Base-by-base conservation (phyloP, 192 early-diverging fungal genomes). In the Jimgerdemannia flammicorona region DNA sequence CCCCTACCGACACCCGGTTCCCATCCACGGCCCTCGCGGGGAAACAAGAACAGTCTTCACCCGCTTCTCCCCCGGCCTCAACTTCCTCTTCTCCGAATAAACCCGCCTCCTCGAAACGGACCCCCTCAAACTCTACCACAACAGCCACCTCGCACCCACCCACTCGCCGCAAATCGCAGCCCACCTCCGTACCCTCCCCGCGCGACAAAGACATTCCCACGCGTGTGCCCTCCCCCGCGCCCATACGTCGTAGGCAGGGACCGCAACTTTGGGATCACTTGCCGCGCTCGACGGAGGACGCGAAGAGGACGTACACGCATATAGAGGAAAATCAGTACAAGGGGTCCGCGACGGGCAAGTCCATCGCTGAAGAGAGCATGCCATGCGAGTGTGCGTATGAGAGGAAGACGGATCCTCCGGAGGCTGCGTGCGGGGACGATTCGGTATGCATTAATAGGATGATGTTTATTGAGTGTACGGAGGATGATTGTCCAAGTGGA, bases 401-500 rank as follows among this genome's bases (percentile, higher is more conserved):
- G 40, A 86, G 90, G 41, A 87, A 88, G 63, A 83, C 73, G 40
- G 89, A 87, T 78, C 80, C 83, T 76, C 90, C 83, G 40, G 81
- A 78, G 49, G 86, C 79, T 40, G 97, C 98, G 4, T 99, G 98
- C 81, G 98, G 98, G 41, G 92, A 92, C 29, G 86, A 87, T 73
- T 88, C 93, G 18, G 87, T 91, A 66, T 99, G 98, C 80, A 97
- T 99, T 75, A 99, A 99, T 79, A 88, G 95, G 54, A 89, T 93
- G 73, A 81, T 97, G 40, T 93, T 92, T 70, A 94, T 97, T 74
- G 97, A 99, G 81, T 99, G 97, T 81, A 91, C 91, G 63, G 91
- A 90, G 4, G 90, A 94, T 40, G 91, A 93, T 49, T 99, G 98
- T 80, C 95, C 95, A 7, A 90, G 89, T 70, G 96, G 95, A 3